phyloP scores from a whole-genome alignment of 2,329 filamentous ascomycete genomes.

The Helotiales sp. region DNA sequence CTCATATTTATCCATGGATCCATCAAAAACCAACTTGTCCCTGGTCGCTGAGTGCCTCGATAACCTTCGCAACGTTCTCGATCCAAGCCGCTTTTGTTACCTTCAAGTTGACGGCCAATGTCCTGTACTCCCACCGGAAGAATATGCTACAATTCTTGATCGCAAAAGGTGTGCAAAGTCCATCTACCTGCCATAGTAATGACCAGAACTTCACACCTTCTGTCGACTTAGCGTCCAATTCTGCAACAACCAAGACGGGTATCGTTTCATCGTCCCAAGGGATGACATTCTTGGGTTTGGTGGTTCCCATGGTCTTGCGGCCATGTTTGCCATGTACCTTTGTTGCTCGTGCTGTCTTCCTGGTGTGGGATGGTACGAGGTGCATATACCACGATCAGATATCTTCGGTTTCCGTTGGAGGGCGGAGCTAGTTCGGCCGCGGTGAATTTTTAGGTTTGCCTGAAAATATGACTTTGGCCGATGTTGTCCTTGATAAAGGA shows the following conservation, averaged over 20 bases:
- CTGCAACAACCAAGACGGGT: background rate
- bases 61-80: background rate
- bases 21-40: too few relatives aligned
- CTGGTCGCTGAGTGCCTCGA: background rate
- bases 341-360: background rate
- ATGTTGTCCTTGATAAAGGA: background rate
- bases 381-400: conserved; percentile 1
- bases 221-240: background rate
- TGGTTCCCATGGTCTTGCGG: background rate
- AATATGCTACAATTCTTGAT: background rate
- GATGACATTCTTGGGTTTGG: background rate
- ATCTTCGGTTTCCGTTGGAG: background rate
- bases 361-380: background rate
- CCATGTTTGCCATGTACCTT: background rate
- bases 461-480: background rate
- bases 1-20: too few relatives aligned
- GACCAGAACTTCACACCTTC: background rate
- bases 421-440: background rate
- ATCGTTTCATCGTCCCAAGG: background rate
- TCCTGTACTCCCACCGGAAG: background rate
- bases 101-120: background rate
- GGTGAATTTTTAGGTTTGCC: background rate
- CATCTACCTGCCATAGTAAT: background rate
- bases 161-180: background rate
- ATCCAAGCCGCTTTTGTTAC: background rate